Base-by-base conservation (phyloP, 1,284 basidiomycete genomes). In the Acaromyces ingoldii region DNA sequence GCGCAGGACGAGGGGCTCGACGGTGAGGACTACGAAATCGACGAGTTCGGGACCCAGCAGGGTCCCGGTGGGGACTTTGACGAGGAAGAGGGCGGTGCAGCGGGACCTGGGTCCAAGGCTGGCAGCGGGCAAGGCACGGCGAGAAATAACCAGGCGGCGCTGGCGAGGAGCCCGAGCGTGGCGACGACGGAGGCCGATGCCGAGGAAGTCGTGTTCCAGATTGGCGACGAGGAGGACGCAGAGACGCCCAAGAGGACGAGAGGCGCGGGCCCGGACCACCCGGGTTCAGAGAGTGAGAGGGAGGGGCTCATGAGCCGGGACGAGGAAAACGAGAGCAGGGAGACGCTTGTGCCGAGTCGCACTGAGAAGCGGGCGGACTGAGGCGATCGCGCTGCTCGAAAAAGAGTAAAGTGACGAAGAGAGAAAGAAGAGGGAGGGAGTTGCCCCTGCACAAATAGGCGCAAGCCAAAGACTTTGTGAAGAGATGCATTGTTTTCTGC, bases 1-100 rank as follows among this genome's bases (percentile, higher is more conserved):
- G 69, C 87, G 81, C 82, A 82, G 88, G 62, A 85, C 85, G 41
- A 89, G 88, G 85, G 89, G 84, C 51, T 88, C 87, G 63, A 88
- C 88, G 77, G 77, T 86, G 56, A 87, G 86, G 26, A 67, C 5
- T 73, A 63, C 85, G 90, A 79, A 86, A 28, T 42, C 24, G 48
- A 33, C 38, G 30, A 37, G 28, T 48, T 49, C 17, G 51, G 25
- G 5, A 15, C 28, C 22, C 45, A 28, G 17, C n/a, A 15, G 21
- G 54, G 17, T 21, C 24, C n/a, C 15, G 39, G 39, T 34, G 52
- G 33, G 25, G 43, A 56, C 30, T n/a, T n/a, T n/a, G n/a, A n/a
- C n/a, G 42, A 55, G n/a, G 54, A 54, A 25, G 52, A 40, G 30
- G 52, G 45, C 33, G 40, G 38, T 34, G 24, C 47, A 5, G 47